Percentiles rank a stretch among this genome's conserved stretches.
These are phyloP conservation scores for Paramecium sexaurelia DNA, from an alignment of 73 alveolate genomes.

Conservation along the genomic window DNA sequence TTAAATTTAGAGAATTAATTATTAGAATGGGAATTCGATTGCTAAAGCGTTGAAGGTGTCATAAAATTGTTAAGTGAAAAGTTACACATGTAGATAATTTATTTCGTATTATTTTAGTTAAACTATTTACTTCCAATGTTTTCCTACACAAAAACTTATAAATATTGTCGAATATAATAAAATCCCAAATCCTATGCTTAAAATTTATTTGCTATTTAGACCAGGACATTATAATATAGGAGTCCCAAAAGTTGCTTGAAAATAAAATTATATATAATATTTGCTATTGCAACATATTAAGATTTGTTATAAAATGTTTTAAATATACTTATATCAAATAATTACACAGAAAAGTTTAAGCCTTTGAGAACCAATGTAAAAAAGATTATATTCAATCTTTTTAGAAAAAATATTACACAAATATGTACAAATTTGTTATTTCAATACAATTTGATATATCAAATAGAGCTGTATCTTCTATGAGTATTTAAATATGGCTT, in stretches of 20 bases:
- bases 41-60: not conserved
- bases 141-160: not conserved
- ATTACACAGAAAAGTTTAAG: too few species aligned
- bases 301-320: not conserved
- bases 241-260: not conserved
- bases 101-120: not conserved
- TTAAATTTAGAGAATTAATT: not conserved
- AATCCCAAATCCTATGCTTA: not conserved
- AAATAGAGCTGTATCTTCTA: too few species aligned
- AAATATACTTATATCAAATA: not conserved
- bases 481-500: too few species aligned
- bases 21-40: not conserved
- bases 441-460: too few species aligned
- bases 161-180: not conserved
- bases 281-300: not conserved
- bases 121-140: not conserved
- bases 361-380: too few species aligned
- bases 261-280: too few species aligned
- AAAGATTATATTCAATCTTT: too few species aligned
- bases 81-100: not conserved
- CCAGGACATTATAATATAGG: slow-evolving; percentile 22
- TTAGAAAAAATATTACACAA: too few species aligned
- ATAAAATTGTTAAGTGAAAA: not conserved
- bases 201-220: not conserved
- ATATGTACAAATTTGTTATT: too few species aligned